phyloP scores from a whole-genome alignment of 2,329 filamentous ascomycete genomes.

The Corynespora cassiicola region DNA sequence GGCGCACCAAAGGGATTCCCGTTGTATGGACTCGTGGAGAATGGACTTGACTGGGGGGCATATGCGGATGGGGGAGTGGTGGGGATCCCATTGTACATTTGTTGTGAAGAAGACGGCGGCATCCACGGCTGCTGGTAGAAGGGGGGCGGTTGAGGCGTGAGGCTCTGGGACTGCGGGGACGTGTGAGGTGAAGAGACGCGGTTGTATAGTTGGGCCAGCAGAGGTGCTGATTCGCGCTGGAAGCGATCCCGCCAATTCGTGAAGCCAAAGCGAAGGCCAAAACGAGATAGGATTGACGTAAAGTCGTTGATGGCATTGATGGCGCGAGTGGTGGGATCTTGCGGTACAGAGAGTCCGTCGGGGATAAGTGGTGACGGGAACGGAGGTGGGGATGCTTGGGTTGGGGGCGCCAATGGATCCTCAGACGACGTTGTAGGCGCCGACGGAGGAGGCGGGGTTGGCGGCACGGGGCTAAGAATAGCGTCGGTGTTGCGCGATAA shows the following conservation, averaged over 20 bases:
- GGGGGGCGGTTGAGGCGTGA: conserved; percentile 11
- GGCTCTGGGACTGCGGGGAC: conserved; percentile 26
- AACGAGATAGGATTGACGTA: conserved; percentile 51
- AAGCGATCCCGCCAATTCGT: conserved; percentile 59
- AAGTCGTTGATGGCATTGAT: conserved; percentile 57
- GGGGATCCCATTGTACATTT: conserved; percentile 31
- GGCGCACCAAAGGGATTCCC: conserved; percentile 25
- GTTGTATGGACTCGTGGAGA: conserved; percentile 35
- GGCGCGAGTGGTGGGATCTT: conserved; percentile 47
- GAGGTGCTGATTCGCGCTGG: conserved; percentile 50
- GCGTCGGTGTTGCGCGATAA: conserved; percentile 60
- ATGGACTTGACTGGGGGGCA: conserved; percentile 34
- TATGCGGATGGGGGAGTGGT: conserved; percentile 39
- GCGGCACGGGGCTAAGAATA: conserved; percentile 49
- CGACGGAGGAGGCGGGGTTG: conserved; percentile 46
- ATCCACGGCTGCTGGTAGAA: conserved; percentile 35
- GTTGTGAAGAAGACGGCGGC: conserved; percentile 26
- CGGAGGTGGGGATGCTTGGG: conserved; percentile 32
- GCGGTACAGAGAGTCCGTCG: conserved; percentile 30
- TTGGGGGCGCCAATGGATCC: conserved; percentile 45
- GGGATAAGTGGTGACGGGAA: conserved; percentile 38
- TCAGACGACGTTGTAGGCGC: conserved; percentile 33
- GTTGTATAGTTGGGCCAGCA: conserved; percentile 50
- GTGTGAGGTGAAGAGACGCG: conserved; percentile 37
- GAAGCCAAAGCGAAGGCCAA: conserved; percentile 57